phyloP scores from a whole-genome alignment of 2,329 filamentous ascomycete species.

The Thelonectria olida region DNA sequence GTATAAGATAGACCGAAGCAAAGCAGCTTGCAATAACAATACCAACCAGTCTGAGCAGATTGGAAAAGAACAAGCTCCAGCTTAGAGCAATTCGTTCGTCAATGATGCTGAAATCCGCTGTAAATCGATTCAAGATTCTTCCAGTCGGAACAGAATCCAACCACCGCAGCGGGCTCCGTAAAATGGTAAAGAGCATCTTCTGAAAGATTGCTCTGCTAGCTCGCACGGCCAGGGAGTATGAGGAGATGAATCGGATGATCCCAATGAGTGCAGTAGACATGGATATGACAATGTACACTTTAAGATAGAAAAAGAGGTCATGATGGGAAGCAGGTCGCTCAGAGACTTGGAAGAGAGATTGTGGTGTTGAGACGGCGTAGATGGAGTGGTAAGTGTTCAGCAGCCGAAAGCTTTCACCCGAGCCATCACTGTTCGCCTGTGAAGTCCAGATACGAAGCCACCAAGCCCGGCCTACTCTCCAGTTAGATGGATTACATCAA shows the following conservation, averaged over 20 bases:
- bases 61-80: slow-evolving; percentile 66
- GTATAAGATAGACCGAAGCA: slow-evolving; percentile 72
- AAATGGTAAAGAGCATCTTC: slow-evolving; percentile 69
- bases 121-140: slow-evolving; percentile 79
- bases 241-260: slow-evolving; percentile 67
- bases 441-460: slow-evolving; percentile 71
- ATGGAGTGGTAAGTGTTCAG: slow-evolving; percentile 51
- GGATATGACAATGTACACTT: slow-evolving; percentile 74
- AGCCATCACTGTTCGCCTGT: slow-evolving; percentile 16
- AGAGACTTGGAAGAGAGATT: slow-evolving; percentile 49
- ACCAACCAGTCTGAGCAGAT: slow-evolving; percentile 67
- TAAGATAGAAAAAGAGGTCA: slow-evolving; percentile 69
- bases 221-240: slow-evolving; percentile 71
- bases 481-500: not conserved
- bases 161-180: slow-evolving; percentile 77
- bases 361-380: slow-evolving; percentile 52
- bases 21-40: slow-evolving; percentile 73
- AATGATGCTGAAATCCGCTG: slow-evolving; percentile 77
- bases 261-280: slow-evolving; percentile 63
- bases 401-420: not conserved
- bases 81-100: slow-evolving; percentile 73
- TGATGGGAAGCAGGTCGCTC: slow-evolving; percentile 42
- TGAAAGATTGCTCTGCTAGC: slow-evolving; percentile 74
- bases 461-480: slow-evolving; percentile 60
- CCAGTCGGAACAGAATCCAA: slow-evolving; percentile 83